Conservation (phyloP, 192 early-diverging fungal genomes). For the Mortierella hygrophila region DNA sequence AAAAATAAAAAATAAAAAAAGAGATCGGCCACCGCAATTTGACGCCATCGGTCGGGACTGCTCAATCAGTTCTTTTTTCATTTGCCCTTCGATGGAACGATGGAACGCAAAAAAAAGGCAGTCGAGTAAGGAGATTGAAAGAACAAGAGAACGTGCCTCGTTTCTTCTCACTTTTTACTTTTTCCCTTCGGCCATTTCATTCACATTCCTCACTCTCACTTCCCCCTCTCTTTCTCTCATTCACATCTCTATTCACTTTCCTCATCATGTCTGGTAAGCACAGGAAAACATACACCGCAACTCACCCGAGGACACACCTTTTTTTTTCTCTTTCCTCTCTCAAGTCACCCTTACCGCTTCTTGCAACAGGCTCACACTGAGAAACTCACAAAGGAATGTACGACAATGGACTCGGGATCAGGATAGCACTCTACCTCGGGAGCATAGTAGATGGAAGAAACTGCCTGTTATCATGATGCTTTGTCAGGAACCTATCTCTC, state of each 20-base stretch:
- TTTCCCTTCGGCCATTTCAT: not conserved
- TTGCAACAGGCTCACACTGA: not conserved
- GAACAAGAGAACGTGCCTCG: not conserved
- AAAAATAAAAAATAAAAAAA: conserved; percentile 10
- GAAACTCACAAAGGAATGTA: not conserved
- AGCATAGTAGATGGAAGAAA: too few species aligned
- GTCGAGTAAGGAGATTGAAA: not conserved
- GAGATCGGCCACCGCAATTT: not conserved
- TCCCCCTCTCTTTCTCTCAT: not conserved
- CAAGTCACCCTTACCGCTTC: not conserved
- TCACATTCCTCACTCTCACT: not conserved
- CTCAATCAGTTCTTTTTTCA: not conserved
- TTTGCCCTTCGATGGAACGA: not conserved
- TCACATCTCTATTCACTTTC: not conserved
- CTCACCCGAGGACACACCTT: not conserved
- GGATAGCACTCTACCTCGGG: not conserved
- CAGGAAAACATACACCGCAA: not conserved
- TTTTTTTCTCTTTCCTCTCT: not conserved
- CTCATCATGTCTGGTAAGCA: conserved; percentile 43
- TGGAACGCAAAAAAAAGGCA: conserved; percentile 2
- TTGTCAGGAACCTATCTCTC: not conserved
- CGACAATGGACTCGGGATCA: not conserved
- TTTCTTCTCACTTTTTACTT: not conserved
- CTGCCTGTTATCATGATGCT: not conserved
- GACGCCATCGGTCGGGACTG: conserved; percentile 2